phyloP scores from a whole-genome alignment of 345 rosid species.

The Syzygium aromaticum region DNA sequence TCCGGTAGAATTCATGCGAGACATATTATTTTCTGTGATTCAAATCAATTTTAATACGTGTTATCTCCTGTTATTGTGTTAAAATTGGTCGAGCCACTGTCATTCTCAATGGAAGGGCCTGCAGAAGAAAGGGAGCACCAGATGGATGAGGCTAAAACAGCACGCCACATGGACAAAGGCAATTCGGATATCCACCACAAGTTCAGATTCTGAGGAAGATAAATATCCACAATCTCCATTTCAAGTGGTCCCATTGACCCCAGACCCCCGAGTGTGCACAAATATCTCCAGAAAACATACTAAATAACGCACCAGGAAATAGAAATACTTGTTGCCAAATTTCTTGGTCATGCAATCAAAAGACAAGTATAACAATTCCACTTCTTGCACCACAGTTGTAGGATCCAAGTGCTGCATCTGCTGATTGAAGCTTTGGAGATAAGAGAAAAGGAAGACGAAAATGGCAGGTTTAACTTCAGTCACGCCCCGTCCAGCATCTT shows the following conservation, averaged over 20 bases:
- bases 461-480: conserved; percentile 61
- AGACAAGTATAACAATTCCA: not conserved
- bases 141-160: conserved; percentile 1
- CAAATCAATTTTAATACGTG: not conserved
- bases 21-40: not conserved
- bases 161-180: conserved; percentile 3
- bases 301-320: not conserved
- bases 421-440: not conserved
- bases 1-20: not conserved
- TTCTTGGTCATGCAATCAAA: not conserved
- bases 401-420: not conserved
- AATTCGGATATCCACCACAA: conserved; percentile 36
- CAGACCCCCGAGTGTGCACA: not conserved
- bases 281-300: not conserved
- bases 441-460: not conserved
- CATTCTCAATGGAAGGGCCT: not conserved
- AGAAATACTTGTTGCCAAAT: not conserved
- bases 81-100: not conserved
- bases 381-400: not conserved
- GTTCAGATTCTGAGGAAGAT: conserved; percentile 29
- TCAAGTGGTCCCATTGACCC: not conserved
- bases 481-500: conserved; percentile 23
- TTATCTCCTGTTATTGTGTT: not conserved
- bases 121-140: not conserved
- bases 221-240: conserved; percentile 8